Conservation (phyloP, 1,284 basidiomycete species). For the Leccinum fallax region DNA sequence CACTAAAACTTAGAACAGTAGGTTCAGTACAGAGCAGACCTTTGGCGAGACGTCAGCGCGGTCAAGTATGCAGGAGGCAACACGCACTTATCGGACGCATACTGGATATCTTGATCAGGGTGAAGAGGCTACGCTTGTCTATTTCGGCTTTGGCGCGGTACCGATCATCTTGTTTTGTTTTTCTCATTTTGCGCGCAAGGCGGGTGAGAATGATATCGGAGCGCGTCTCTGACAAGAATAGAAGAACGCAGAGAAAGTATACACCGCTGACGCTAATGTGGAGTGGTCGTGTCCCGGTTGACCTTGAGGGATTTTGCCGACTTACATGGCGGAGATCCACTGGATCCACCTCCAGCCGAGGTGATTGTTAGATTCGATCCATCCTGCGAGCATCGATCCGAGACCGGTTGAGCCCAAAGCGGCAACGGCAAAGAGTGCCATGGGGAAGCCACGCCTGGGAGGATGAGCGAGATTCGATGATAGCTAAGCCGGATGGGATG, state of each 20-base stretch:
- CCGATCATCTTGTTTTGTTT: slow-evolving; percentile 47
- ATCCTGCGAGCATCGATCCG: slow-evolving; percentile 56
- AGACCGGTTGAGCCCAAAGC: slow-evolving; percentile 54
- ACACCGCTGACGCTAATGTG: slow-evolving; percentile 38
- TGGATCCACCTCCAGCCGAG: slow-evolving; percentile 72
- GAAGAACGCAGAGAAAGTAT: slow-evolving; percentile 35
- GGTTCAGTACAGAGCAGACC: slow-evolving; percentile 63
- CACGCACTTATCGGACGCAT: slow-evolving; percentile 53
- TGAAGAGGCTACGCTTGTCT: slow-evolving; percentile 45
- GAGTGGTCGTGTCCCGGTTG: not conserved
- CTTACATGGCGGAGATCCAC: slow-evolving; percentile 62
- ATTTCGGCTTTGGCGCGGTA: slow-evolving; percentile 54
- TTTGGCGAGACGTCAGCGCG: slow-evolving; percentile 25
- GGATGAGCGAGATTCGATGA: slow-evolving; percentile 12
- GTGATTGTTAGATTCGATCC: slow-evolving; percentile 52
- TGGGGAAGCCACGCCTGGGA: slow-evolving; percentile 57
- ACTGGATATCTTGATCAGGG: slow-evolving; percentile 52
- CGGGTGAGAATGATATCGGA: slow-evolving; percentile 48
- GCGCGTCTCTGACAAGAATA: slow-evolving; percentile 52
- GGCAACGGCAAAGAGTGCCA: slow-evolving; percentile 53
- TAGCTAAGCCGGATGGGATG: not conserved
- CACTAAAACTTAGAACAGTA: slow-evolving; percentile 58
- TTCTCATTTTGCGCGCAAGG: slow-evolving; percentile 47
- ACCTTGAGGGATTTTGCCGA: not conserved
- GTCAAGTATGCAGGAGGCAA: not conserved